A percentile compares a stretch with the other conserved stretches of the same genome.
Evolutionary conservation across 371 early-diverging fungal genomes (phyloP).

Genomic region (Neoconidiobolus thromboides): DNA sequence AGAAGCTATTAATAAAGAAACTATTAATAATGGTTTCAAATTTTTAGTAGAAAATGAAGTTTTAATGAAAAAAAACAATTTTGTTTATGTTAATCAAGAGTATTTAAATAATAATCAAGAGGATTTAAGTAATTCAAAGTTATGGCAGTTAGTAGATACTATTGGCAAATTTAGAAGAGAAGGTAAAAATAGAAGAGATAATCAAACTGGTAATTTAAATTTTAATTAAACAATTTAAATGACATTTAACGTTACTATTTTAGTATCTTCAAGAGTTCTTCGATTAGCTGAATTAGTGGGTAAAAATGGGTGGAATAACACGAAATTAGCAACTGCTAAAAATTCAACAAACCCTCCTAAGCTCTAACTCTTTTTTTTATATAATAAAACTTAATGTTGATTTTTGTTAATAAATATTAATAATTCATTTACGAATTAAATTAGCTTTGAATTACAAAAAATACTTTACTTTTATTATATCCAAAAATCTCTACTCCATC

Average conservation of each 20-base stretch:
- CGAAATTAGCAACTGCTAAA: too few relatives aligned
- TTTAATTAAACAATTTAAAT: background rate
- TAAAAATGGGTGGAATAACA: background rate
- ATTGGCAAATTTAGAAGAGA: slow-evolving; percentile 68
- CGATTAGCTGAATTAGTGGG: slow-evolving; percentile 23
- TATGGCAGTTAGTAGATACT: slow-evolving; percentile 69
- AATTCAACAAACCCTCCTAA: too few relatives aligned
- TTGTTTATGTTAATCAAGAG: too few relatives aligned
- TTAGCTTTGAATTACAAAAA: too few relatives aligned
- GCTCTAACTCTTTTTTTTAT: too few relatives aligned
- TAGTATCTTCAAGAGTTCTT: slow-evolving; percentile 22
- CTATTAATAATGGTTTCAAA: slow-evolving; percentile 50
- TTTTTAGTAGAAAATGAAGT: slow-evolving; percentile 48
- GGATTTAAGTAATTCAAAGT: slow-evolving; percentile 33
- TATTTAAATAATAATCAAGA: slow-evolving; percentile 19
- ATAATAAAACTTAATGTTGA: too few relatives aligned
- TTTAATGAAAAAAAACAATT: slow-evolving; percentile 19
- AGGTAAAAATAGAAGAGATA: slow-evolving; percentile 75
- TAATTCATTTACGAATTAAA: too few relatives aligned
- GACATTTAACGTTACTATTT: background rate
- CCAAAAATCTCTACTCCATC: too few relatives aligned
- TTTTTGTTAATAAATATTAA: too few relatives aligned
- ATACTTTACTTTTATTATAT: too few relatives aligned
- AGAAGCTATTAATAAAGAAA: slow-evolving; percentile 75
- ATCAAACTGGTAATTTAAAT: slow-evolving; percentile 38